phyloP scores from a whole-genome alignment of 2,329 filamentous ascomycete genomes.

The Colletotrichum eleusines region DNA sequence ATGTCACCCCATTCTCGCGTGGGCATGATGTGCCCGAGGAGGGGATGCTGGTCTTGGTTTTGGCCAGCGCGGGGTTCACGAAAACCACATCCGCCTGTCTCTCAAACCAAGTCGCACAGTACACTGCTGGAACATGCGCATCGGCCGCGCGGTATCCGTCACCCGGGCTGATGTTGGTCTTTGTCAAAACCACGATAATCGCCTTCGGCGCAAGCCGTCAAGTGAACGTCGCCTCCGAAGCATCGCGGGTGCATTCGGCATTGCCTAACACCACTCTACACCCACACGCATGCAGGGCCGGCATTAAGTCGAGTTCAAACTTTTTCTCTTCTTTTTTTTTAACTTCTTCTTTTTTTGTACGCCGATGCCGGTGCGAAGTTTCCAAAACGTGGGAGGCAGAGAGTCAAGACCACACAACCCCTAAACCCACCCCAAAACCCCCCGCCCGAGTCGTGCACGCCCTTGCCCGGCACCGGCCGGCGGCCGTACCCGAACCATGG shows the following conservation, averaged over 20 bases:
- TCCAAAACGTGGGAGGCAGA: background rate
- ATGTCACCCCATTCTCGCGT: too few relatives aligned
- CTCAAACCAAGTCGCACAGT: background rate
- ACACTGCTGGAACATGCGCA: background rate
- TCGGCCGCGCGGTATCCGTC: background rate
- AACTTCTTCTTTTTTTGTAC: too few relatives aligned
- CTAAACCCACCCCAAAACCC: too few relatives aligned
- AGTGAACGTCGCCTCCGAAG: background rate
- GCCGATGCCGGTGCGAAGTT: slow-evolving; percentile 4
- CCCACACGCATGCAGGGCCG: background rate
- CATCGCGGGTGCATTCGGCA: background rate
- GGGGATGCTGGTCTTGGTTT: too few relatives aligned
- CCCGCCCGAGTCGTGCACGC: background rate
- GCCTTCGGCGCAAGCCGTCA: background rate
- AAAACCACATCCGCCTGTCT: background rate
- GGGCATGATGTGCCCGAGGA: too few relatives aligned
- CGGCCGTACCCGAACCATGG: slow-evolving; percentile 18
- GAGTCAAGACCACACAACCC: slow-evolving; percentile 1
- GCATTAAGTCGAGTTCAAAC: background rate
- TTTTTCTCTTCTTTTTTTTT: too few relatives aligned
- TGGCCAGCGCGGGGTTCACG: too few relatives aligned
- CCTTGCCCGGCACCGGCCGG: background rate
- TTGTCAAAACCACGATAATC: background rate
- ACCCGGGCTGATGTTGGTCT: background rate
- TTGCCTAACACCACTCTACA: background rate